phyloP scores from a whole-genome alignment of 805 yeast genomes.

The Candida ficus region DNA sequence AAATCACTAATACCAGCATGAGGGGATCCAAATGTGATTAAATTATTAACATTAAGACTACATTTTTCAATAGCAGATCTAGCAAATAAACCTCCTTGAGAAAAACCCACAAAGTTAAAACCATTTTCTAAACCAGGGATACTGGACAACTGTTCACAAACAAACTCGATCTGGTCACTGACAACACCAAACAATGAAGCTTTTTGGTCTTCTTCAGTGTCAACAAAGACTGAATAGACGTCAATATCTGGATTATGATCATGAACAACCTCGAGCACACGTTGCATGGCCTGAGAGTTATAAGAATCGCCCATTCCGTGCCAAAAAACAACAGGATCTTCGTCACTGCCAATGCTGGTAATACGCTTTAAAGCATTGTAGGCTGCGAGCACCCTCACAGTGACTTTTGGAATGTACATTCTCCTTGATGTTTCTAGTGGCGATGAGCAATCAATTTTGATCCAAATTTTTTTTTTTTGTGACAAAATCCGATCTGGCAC shows the following conservation, averaged over 20 bases:
- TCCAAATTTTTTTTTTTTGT: too few relatives aligned
- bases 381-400: constrained; percentile 16
- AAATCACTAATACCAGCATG: constrained; percentile 71
- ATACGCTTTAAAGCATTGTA: constrained; percentile 17
- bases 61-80: constrained; percentile 63
- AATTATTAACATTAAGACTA: constrained; percentile 37
- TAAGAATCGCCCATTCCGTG: constrained; percentile 81
- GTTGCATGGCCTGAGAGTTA: constrained; percentile 52
- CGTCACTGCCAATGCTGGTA: constrained; percentile 8
- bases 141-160: constrained; percentile 46
- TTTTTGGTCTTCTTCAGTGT: constrained; percentile 49
- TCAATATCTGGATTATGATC: constrained; percentile 43
- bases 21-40: constrained; percentile 78
- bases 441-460: too few relatives aligned
- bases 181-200: constrained; percentile 57
- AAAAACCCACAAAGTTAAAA: constrained; percentile 71
- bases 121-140: constrained; percentile 47
- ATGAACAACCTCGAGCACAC: constrained; percentile 38
- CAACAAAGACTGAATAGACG: constrained; percentile 50
- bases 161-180: constrained; percentile 46
- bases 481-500: too few relatives aligned
- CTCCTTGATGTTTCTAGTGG: too few relatives aligned
- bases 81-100: constrained; percentile 82
- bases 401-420: constrained; percentile 17
- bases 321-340: constrained; percentile 64